Base-by-base conservation (phyloP, 1,284 basidiomycete species). In the Lentinula novae-zelandiae region DNA sequence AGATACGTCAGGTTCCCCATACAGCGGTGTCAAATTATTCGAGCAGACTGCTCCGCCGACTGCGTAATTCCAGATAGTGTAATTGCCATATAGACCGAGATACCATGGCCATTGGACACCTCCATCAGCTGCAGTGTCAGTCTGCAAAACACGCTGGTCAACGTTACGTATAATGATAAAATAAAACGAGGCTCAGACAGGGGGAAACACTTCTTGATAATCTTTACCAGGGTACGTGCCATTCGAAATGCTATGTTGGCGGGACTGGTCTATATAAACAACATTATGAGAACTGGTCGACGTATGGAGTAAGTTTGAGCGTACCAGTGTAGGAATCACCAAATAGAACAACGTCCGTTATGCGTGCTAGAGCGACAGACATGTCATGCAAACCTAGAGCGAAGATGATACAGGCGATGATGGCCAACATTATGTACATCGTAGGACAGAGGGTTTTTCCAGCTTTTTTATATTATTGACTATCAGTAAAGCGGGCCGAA, bases 21-120 rank as follows among this genome's bases (percentile, higher is more conserved):
- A 74, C 63, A 75, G 78, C 0, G 74, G 75, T 9, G 78, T 80
- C 57, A 79, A 66, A 38, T 75, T 72, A 60, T 78, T 76, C 0
- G 77, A 78, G 66, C 79, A 81, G 0, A 75, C 75, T 0, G 76
- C 78, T 0, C 78, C 79, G 9, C 76, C 71, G 8, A 71, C 67
- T 0, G 79, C 79, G 63, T 75, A 81, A 6, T 77, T 75, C 64
- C 74, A 75, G 10, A 78, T 67, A 3, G 66, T 62, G 44, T 75
- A 68, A 33, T 71, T 64, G 10, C 74, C 71, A 60, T 77, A 76
- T 5, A 69, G 69, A 5, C 75, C 70, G 5, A 56, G 17, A 38
- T 60, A 60, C 53, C 56, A 46, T 13, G 58, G 58, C 62, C 53
- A 57, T 22, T 50, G 53, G n/a, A 56, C 46, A 17, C 31, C 38